A percentile compares a stretch with the other conserved stretches of the same genome.
Evolutionary conservation across 2,329 filamentous ascomycete species (phyloP).

Genomic region (Magnaporthiopsis rhizophila): DNA sequence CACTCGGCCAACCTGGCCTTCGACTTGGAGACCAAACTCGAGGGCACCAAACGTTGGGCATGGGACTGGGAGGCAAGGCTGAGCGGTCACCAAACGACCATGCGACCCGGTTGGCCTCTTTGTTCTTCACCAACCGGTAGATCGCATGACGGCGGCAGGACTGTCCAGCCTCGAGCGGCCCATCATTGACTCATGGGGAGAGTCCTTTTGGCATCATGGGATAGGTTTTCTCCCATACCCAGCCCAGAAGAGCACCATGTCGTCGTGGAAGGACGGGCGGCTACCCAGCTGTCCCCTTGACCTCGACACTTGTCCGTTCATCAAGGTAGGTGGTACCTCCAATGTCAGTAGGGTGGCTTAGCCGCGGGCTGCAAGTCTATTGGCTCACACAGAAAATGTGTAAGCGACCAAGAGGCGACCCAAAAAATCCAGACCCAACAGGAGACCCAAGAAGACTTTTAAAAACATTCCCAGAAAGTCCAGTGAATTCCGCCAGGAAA

Average conservation of each 20-base stretch:
- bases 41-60: not conserved
- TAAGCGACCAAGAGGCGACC: not conserved
- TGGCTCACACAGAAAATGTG: not conserved
- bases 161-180: not conserved
- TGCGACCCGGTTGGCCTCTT: not conserved
- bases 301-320: not conserved
- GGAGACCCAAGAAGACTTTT: not conserved
- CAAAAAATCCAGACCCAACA: not conserved
- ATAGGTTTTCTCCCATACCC: not conserved
- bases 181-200: not conserved
- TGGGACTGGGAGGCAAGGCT: not conserved
- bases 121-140: not conserved
- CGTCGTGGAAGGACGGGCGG: not conserved
- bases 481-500: not conserved
- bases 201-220: not conserved
- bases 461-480: not conserved
- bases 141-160: not conserved
- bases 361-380: not conserved
- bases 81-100: not conserved
- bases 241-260: not conserved
- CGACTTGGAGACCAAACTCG: not conserved
- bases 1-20: not conserved
- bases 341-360: not conserved
- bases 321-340: not conserved
- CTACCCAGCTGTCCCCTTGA: not conserved